These are phyloP conservation scores for Acanthamoeba culbertsoni DNA, from an alignment of 208 protist species.

Conservation along the genomic window DNA sequence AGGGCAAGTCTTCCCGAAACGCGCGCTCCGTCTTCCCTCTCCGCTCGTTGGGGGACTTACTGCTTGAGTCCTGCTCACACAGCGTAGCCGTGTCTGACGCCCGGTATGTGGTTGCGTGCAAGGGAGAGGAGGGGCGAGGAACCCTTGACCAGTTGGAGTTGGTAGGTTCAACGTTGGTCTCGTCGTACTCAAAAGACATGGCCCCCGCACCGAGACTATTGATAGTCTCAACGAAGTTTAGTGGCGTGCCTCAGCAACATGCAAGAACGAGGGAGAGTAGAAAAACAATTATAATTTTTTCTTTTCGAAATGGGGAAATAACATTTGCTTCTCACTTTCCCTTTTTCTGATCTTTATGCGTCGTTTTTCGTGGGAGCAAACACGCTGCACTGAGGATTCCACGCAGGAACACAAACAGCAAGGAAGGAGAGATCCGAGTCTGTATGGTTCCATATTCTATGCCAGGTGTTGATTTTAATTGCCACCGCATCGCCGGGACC, in stretches of 20 bases:
- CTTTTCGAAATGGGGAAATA: too few species aligned
- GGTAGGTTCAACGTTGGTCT: too few species aligned
- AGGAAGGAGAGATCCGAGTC: conserved; percentile 41
- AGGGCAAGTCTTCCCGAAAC: too few species aligned
- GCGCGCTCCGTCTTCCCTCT: background rate
- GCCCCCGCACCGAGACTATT: too few species aligned
- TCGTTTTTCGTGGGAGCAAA: background rate
- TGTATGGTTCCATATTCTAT: conserved; percentile 26
- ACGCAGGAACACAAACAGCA: conserved; percentile 1
- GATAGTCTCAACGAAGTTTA: too few species aligned
- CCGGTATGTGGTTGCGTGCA: too few species aligned
- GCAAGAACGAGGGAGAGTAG: too few species aligned
- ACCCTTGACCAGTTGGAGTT: too few species aligned
- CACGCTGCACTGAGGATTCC: conserved; percentile 48
- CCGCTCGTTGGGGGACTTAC: background rate
- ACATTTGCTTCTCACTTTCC: background rate
- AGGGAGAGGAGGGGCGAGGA: too few species aligned
- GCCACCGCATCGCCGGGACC: background rate
- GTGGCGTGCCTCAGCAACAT: background rate
- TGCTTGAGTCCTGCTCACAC: background rate
- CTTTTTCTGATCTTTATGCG: background rate
- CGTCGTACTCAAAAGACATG: too few species aligned
- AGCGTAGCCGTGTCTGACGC: too few species aligned
- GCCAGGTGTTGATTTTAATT: conserved; percentile 39
- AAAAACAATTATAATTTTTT: too few species aligned